Percentiles rank a stretch among this genome's conserved stretches.
phyloP scores from a whole-genome alignment of 306 rosid species.

The Albizia julibrissin region DNA sequence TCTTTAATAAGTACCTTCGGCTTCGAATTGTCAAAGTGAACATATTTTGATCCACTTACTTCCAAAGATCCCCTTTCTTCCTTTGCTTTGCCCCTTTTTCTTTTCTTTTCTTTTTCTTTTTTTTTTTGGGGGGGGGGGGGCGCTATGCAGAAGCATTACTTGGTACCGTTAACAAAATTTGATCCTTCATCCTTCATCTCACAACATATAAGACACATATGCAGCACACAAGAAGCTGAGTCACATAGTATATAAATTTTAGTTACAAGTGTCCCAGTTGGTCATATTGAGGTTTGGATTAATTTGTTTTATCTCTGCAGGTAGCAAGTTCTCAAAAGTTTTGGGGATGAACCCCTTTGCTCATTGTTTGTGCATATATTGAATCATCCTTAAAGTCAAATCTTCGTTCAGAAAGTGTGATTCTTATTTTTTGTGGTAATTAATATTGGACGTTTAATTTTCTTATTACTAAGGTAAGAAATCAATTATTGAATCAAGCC shows the following conservation, averaged over 20 bases:
- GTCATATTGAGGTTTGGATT: not conserved
- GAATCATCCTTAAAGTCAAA: not conserved
- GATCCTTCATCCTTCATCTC: not conserved
- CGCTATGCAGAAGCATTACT: not conserved
- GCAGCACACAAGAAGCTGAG: not conserved
- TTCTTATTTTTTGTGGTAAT: not conserved
- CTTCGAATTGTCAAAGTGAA: not conserved
- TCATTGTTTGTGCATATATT: not conserved
- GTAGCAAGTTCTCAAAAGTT: not conserved
- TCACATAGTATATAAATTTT: not conserved
- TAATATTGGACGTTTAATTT: not conserved
- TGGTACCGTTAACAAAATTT: not conserved
- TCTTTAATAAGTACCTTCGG: not conserved
- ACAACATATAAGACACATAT: not conserved
- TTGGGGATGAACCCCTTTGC: not conserved
- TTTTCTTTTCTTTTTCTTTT: too few species aligned
- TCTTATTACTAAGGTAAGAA: not conserved
- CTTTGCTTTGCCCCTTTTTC: too few species aligned
- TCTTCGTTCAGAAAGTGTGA: not conserved
- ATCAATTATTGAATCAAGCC: not conserved
- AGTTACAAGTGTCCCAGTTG: not conserved
- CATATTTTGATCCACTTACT: not conserved
- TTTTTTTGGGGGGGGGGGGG: not conserved
- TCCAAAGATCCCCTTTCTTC: not conserved
- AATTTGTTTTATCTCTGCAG: not conserved